These are phyloP conservation scores for Ogataea dorogensis DNA, from an alignment of 805 yeast species.

Conservation along the genomic window DNA sequence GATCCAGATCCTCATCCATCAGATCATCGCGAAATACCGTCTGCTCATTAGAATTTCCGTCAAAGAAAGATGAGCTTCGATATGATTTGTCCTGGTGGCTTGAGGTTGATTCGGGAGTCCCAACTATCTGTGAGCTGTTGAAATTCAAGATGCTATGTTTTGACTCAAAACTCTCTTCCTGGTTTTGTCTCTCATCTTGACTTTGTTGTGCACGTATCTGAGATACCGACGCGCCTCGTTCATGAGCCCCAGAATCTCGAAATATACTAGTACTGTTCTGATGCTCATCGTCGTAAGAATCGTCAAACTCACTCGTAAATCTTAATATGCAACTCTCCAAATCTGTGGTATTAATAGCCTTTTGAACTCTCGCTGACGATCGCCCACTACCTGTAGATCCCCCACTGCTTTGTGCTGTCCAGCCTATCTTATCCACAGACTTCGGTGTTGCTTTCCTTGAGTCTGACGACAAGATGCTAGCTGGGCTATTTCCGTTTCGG, in stretches of 20 bases:
- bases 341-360: slow-evolving; percentile 39
- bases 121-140: neutral
- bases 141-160: neutral
- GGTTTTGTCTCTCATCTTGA: neutral
- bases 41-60: neutral
- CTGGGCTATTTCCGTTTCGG: slow-evolving; percentile 9
- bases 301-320: slow-evolving; percentile 43
- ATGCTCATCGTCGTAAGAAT: slow-evolving; percentile 29
- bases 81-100: neutral
- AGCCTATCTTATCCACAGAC: slow-evolving; percentile 10
- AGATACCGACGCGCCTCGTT: neutral
- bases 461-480: slow-evolving; percentile 12
- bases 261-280: slow-evolving; percentile 30
- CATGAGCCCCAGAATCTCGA: slow-evolving; percentile 17
- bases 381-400: slow-evolving; percentile 17
- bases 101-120: no score
- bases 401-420: slow-evolving; percentile 10
- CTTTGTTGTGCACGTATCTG: neutral
- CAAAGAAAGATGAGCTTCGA: neutral
- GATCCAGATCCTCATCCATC: slow-evolving; percentile 30
- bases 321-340: slow-evolving; percentile 40
- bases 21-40: slow-evolving; percentile 13
- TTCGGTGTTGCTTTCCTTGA: slow-evolving; percentile 15
- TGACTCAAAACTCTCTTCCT: neutral
- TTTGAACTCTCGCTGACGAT: slow-evolving; percentile 23